Evolutionary conservation across 2,329 filamentous ascomycete genomes (phyloP), one percentile per base, ranked within the genome.

Genomic region (Moelleriella libera): DNA sequence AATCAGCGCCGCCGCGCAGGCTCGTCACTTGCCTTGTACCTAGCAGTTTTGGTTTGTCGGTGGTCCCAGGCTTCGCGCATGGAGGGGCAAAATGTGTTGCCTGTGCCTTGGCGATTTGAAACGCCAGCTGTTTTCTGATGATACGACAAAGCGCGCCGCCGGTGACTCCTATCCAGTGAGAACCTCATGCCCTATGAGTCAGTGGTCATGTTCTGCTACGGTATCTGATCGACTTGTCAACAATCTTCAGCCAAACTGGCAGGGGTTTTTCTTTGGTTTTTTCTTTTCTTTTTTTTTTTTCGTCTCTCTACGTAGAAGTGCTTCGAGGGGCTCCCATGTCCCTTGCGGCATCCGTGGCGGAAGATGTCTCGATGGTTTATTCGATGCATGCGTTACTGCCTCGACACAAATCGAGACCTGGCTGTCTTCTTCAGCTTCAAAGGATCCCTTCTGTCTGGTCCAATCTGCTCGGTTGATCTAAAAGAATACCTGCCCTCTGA

Each of bases 1-100:
- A 53, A 52, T 50, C 48, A 53, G 44, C 34, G 6, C 30, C 41
- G 45, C 32, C 28, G 42, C n/a, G 10, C 30, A 42, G 39, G 45
- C 46, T 39, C 30, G 12, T 39, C 39, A 41, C 44, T 29, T 10
- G 10, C 41, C 34, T 21, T 42, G 42, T 47, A 43, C 44, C 44
- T 29, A 4, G 37, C 30, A 47, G 49, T 48, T 41, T 3, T 40
- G 34, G 21, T 9, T 41, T 46, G 46, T 21, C 46, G 41, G 40
- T 37, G 34, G 34, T 37, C 34, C 34, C 34, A 37, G 8, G 11
- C 10, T 30, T 37, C 37, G 6, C 6, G 9, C 32, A 32, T 32
- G 28, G 43, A 42, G 41, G 40, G 44, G 44, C 39, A 14, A 46
- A 29, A 37, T 12, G 8, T 37, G 34, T 12, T 12, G 34, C 34